Conservation (phyloP, 2,329 filamentous ascomycete genomes). For the Xylaria sp. region DNA sequence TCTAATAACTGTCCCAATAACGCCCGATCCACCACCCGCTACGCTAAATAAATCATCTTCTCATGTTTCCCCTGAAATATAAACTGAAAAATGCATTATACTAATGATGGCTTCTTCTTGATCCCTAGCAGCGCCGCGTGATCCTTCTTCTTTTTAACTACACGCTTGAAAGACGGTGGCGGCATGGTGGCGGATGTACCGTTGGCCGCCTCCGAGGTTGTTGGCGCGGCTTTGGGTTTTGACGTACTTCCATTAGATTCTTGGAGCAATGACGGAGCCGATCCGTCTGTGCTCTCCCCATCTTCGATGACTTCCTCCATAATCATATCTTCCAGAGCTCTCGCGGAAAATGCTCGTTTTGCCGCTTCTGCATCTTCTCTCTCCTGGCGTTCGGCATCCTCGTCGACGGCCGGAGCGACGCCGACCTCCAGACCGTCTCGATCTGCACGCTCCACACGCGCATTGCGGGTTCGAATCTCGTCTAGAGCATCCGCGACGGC, state of each 20-base stretch:
- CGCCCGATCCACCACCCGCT: constrained; percentile 22
- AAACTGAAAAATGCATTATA: constrained; percentile 49
- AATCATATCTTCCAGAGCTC: constrained; percentile 63
- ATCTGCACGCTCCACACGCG: constrained; percentile 80
- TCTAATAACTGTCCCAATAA: neutral
- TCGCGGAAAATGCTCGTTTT: constrained; percentile 76
- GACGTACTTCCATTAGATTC: constrained; percentile 15
- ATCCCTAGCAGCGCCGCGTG: constrained; percentile 79
- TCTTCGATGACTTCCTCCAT: constrained; percentile 56
- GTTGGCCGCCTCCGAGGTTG: constrained; percentile 35
- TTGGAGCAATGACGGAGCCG: constrained; percentile 10
- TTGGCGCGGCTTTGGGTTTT: constrained; percentile 35
- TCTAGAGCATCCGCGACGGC: constrained; percentile 94
- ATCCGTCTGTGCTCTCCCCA: constrained; percentile 22
- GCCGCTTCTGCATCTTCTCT: constrained; percentile 86
- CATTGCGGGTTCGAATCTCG: constrained; percentile 92
- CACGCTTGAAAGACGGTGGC: constrained; percentile 76
- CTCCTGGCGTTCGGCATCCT: constrained; percentile 73
- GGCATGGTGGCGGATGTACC: constrained; percentile 53
- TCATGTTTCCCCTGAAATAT: neutral
- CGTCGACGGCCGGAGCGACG: constrained; percentile 63
- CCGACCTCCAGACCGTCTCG: constrained; percentile 72
- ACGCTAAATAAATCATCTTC: constrained; percentile 21
- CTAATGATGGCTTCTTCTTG: constrained; percentile 79
- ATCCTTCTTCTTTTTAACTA: constrained; percentile 89